Evolutionary conservation across 2,329 filamentous ascomycete species (phyloP), one percentile per base, ranked within the genome.

Genomic region (Nakataea oryzae): DNA sequence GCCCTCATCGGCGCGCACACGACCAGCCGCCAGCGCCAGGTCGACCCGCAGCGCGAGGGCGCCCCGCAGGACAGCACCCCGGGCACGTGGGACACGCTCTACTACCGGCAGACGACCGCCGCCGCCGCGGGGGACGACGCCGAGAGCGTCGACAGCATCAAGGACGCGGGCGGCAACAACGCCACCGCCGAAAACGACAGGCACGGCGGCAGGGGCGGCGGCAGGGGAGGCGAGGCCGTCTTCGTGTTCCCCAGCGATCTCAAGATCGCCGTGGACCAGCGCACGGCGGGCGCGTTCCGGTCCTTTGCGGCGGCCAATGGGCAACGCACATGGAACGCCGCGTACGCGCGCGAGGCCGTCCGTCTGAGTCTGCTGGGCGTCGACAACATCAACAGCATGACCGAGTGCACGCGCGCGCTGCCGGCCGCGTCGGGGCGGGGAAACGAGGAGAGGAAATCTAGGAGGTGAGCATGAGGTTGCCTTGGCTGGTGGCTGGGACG

Each of bases 1-100:
- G 81, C 81, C 0, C 75, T 85, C 1, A 66, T 85, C 1, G 82
- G 82, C 59, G 81, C 82, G 0, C 82, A 85, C 68, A 78, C 77
- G 3, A 72, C 76, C 12, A 76, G 79, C 21, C 75, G 73, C 64
- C 80, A 84, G 65, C 74, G 72, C 61, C 75, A 76, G 63, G 74
- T 78, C 61, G 75, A 80, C 62, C 64, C 72, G 0, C 58, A 66
- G 3, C 70, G 74, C 21, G 69, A 71, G 5, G 75, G 73, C 54
- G 70, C 69, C 3, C 67, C 77, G 0, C 75, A 80, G 61, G 80
- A 83, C 64, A 72, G 73, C 3, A 82, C 80, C 0, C 79, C 78
- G 0, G 75, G 74, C 17, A 69, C 76, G 0, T 84, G 79, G 80
- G 81, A 84, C 63, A 75, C 75, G 1, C 69, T 72, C 6, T 84